Evolutionary conservation across 495 filamentous ascomycete genomes (phyloP), one percentile per base, ranked within the genome.

Genomic region (Daldinia vernicosa): DNA sequence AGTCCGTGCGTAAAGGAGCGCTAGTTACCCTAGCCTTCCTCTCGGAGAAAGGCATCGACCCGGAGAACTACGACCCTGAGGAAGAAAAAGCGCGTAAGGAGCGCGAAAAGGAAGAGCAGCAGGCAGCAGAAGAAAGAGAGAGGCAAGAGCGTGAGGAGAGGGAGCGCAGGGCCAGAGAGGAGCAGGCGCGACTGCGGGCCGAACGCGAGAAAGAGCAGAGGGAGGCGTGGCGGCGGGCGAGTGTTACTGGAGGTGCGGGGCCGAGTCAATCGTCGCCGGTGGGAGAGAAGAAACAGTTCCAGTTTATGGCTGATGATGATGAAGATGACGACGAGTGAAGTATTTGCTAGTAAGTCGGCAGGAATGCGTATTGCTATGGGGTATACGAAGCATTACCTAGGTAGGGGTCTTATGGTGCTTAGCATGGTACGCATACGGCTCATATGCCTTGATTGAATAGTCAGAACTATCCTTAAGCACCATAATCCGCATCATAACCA

Each of bases 1-100:
- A 87, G 28, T 79, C 83, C 14, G 89, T 93, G 60, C 84, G 86
- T 39, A 76, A 80, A 35, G 91, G 91, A 35, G 89, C 86, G 6
- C 81, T 94, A 57, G 88, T 84, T 4, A 77, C 80, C 33, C 85
- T 89, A 26, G 86, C 90, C 66, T 75, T 77, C 26, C 80, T 91
- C 72, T 35, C 85, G 4, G 88, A 91, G 69, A 74, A 82, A 39
- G 89, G 88, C 1, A 80, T 84, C 63, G 87, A 91, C 74, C 84
- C 84, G 32, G 79, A 78, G 50, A 83, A 79, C 11, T 86, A 87
- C 78, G 87, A 85, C 65, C 85, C 83, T 26, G 84, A 83, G 67
- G 81, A 79, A 54, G 84, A 84, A 66, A 83, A 82, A 53, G 77
- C 75, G 61, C 74, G 74, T 8, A 78, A 80, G 63, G 78, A 79